Evolutionary conservation across 163 green algal genomes (phyloP).

Genomic region (Smithsoniella earleae): DNA sequence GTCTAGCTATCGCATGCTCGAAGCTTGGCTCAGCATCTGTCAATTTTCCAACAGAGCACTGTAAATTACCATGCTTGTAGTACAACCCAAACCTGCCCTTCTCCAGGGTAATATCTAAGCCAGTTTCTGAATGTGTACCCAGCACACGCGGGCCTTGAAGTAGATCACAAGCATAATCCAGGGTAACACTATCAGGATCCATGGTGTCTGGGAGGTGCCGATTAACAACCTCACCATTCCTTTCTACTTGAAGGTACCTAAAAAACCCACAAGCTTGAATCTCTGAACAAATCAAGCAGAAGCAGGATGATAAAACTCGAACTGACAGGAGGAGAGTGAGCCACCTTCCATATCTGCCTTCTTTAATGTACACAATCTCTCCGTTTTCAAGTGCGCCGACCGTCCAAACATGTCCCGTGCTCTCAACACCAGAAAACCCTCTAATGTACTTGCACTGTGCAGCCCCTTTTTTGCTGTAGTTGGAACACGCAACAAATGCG

Average conservation of each 20-base stretch:
- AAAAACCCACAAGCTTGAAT: too few species aligned
- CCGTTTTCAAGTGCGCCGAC: slow-evolving; percentile 34
- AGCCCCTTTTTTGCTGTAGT: slow-evolving; percentile 38
- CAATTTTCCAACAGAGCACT: background rate
- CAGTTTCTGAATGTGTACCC: slow-evolving; percentile 37
- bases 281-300: too few species aligned
- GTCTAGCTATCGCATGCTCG: background rate
- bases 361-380: slow-evolving; percentile 5
- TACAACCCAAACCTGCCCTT: background rate
- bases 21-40: background rate
- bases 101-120: slow-evolving; percentile 11
- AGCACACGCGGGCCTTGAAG: slow-evolving; percentile 29
- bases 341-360: slow-evolving; percentile 5
- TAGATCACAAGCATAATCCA: background rate
- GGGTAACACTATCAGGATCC: background rate
- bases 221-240: background rate
- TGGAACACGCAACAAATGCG: slow-evolving; percentile 62
- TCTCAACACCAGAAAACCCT: slow-evolving; percentile 26
- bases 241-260: background rate
- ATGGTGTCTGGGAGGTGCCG: background rate
- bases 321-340: too few species aligned
- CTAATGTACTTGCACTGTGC: slow-evolving; percentile 38
- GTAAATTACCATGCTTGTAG: slow-evolving; percentile 4
- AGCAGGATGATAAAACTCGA: too few species aligned
- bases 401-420: background rate